Percentiles rank a stretch among this genome's conserved stretches.
phyloP scores from a whole-genome alignment of 306 rosid species.

The Ammopiptanthus mongolicus region DNA sequence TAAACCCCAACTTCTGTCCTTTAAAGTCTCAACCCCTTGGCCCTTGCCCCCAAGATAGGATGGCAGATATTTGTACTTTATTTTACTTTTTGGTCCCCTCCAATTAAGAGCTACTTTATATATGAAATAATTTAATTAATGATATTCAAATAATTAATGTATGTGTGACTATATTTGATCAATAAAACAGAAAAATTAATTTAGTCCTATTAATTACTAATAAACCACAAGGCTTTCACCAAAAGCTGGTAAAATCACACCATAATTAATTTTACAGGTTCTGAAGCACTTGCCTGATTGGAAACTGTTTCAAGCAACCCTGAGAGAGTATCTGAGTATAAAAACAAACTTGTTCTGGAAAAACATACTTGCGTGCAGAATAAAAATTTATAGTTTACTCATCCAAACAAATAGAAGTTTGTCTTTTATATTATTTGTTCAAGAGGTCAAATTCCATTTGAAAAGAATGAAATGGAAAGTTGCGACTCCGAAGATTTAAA shows the following conservation, averaged over 20 bases:
- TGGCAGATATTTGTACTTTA: not conserved
- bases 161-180: not conserved
- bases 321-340: not conserved
- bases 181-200: not conserved
- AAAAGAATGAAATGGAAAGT: slow-evolving; percentile 1
- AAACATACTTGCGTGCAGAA: not conserved
- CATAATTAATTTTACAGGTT: not conserved
- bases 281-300: not conserved
- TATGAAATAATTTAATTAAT: not conserved
- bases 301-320: not conserved
- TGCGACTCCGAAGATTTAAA: slow-evolving; percentile 10
- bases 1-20: slow-evolving; percentile 7
- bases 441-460: not conserved
- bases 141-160: not conserved
- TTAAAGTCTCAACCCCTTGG: not conserved
- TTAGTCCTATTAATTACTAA: not conserved
- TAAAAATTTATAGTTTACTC: not conserved
- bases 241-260: not conserved
- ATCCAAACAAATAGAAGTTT: not conserved
- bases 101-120: not conserved
- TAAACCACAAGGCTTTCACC: not conserved
- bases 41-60: not conserved
- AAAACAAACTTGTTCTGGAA: not conserved
- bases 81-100: slow-evolving; percentile 30
- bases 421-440: not conserved